Evolutionary conservation across 345 rosid genomes (phyloP), one percentile per base, ranked within the genome.

Genomic region (Acer campestre): DNA sequence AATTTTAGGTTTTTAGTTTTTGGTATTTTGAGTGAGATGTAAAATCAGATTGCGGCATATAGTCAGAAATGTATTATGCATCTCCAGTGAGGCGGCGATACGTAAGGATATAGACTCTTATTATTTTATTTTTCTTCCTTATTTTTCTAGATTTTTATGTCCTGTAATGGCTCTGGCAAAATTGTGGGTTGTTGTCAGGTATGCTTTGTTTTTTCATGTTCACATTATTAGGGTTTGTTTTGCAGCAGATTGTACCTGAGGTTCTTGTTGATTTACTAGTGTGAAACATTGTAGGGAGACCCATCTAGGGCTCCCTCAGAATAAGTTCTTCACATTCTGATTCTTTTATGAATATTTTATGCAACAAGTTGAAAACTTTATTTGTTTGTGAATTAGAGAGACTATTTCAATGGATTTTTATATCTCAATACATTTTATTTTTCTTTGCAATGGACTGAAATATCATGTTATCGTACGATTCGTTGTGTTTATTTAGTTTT

Each of bases 51-150:
- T 85, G 86, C 88, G 90, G 87, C 78, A 70, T 87, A 85, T 82
- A 85, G 86, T 81, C 79, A 84, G 85, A 86, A 87, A 83, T 86
- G 92, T 86, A 86, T 89, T 89, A 85, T 78, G 92, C 92, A 90
- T 89, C 94, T 89, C 88, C 70, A 82, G 90, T 78, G 93, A 94
- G 94, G 89, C 86, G 70, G 84, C 83, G 80, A 91, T 86, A 87
- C 92, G 79, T 78, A 87, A 76, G 80, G 67, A 73, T 61, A 87
- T 84, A 88, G 77, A 80, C 84, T 35, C 38, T 82, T 17, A 68
- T 44, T 35, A 73, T n/a, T 76, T 44, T 35, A 73, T n/a, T 76
- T 68, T 61, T 69, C 35, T 42, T 77, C 25, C 18, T 79, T 53
- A 20, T 17, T 79, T 77, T 68, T 66, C 44, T 76, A 78, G 89